Evolutionary conservation across 1,139 yeast species (phyloP), one percentile per base, ranked within the genome.

Genomic region (Arxiozyma telluris): DNA sequence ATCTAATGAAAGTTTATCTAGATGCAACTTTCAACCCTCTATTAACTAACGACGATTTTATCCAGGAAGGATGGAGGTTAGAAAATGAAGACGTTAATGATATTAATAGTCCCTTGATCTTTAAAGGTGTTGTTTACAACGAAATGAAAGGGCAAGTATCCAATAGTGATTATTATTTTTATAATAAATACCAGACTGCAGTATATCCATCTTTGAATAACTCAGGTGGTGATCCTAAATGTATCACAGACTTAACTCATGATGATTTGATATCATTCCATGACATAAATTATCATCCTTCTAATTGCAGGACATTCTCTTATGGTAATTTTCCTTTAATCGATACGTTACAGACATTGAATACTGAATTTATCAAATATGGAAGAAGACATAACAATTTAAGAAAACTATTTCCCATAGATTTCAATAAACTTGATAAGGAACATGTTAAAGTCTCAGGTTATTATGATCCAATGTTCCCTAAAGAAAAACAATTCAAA

Each of bases 141-240:
- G 99, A 93, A 72, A 93, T 93, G 99, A 93, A 94, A 70, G 99
- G 99, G 6, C 98, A 93, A 71, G 82, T 89, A 65, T 87, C 96
- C 1, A 93, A 89, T 67, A 82, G 96, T 0, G 82, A 91, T 4
- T 94, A 93, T 68, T 79, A 84, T 62, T 90, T 79, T 68, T 91
- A 90, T 80, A 87, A 85, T 62, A 81, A 84, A 60, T 93, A 84
- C 72, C 90, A 87, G 67, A 87, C 88, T 68, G 73, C 90, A n/a
- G 78, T 91, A 18, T 93, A 89, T 64, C 93, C 96, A 1, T 78
- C 90, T 12, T 74, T 93, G 60, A 80, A 89, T 64, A 89, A 90
- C 70, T 85, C 96, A 3, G 99, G 98, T 41, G 99, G 99, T 53
- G 96, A 93, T 66, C 99, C 99, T 1, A 70, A 78, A 39, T 75